These are phyloP conservation scores for Sungouiella blattae DNA, from an alignment of 805 yeast species.

Conservation along the genomic window DNA sequence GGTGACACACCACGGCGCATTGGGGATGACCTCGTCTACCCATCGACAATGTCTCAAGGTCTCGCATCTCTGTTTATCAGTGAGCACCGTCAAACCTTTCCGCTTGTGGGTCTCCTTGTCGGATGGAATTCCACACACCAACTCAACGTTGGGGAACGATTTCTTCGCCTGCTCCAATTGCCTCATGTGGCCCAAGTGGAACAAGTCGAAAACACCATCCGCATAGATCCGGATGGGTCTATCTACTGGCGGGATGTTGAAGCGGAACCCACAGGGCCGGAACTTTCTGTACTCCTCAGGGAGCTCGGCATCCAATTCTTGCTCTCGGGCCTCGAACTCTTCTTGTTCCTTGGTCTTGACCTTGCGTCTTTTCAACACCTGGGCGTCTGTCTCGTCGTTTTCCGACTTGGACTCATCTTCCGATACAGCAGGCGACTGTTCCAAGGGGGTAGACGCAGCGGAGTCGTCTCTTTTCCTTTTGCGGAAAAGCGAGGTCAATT, in stretches of 20 bases:
- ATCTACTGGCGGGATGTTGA: constrained; percentile 80
- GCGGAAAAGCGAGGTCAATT: constrained; percentile 25
- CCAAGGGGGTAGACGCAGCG: constrained; percentile 5
- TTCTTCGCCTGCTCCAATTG: constrained; percentile 97
- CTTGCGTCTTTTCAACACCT: constrained; percentile 17
- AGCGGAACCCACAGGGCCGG: constrained; percentile 73
- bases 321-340: constrained; percentile 47
- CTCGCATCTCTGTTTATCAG: constrained; percentile 85
- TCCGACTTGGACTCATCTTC: constrained; percentile 7
- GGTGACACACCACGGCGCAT: constrained; percentile 95
- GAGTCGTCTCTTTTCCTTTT: constrained; percentile 14
- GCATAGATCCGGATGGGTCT: constrained; percentile 94
- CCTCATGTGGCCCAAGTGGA: constrained; percentile 97
- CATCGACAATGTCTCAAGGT: constrained; percentile 91
- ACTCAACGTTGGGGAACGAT: constrained; percentile 75
- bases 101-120: constrained; percentile 88
- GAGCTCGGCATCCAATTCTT: constrained; percentile 55
- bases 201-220: constrained; percentile 95
- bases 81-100: constrained; percentile 89
- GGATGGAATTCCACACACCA: constrained; percentile 89
- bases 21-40: constrained; percentile 95
- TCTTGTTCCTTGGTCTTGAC: constrained; percentile 25
- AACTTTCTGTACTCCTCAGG: constrained; percentile 71
- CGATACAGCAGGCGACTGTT: constrained; percentile 8
- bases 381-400: constrained; percentile 7